Conservation (phyloP, 139 green algal genomes). For the Trebouxia sp. region DNA sequence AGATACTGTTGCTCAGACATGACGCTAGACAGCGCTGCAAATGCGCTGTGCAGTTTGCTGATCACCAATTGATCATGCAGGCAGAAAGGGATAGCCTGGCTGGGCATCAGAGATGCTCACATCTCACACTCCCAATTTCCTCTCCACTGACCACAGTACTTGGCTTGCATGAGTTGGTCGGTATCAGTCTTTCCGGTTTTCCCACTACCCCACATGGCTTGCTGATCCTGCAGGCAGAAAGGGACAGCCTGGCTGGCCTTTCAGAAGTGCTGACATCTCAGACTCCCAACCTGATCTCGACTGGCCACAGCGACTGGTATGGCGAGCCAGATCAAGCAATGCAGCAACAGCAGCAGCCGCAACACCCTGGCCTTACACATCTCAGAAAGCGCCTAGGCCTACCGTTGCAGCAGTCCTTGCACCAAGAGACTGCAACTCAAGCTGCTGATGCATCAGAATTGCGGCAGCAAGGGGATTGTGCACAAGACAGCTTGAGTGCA, state of each 20-base stretch:
- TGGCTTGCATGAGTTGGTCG: too few species aligned
- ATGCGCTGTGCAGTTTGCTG: too few species aligned
- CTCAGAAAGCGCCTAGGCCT: background rate
- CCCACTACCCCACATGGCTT: too few species aligned
- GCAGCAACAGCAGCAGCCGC: background rate
- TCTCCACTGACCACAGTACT: background rate
- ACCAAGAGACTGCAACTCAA: background rate
- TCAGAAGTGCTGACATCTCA: slow-evolving; percentile 5
- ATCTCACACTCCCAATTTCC: background rate
- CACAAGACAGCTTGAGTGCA: background rate
- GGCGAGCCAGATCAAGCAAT: background rate
- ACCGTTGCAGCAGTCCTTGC: background rate
- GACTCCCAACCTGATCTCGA: background rate
- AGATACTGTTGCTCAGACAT: too few species aligned
- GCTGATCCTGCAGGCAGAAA: background rate
- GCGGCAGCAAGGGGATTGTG: background rate
- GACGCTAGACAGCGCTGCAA: too few species aligned
- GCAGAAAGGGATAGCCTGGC: slow-evolving; percentile 1
- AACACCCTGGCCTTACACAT: background rate
- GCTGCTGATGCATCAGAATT: background rate
- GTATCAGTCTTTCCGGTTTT: too few species aligned
- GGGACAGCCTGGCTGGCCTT: background rate
- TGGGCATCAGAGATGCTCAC: background rate
- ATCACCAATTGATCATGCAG: background rate
- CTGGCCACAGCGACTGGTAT: background rate